Conservation (phyloP, 2,329 filamentous ascomycete species). For the Endoconidiophora laricicola region DNA sequence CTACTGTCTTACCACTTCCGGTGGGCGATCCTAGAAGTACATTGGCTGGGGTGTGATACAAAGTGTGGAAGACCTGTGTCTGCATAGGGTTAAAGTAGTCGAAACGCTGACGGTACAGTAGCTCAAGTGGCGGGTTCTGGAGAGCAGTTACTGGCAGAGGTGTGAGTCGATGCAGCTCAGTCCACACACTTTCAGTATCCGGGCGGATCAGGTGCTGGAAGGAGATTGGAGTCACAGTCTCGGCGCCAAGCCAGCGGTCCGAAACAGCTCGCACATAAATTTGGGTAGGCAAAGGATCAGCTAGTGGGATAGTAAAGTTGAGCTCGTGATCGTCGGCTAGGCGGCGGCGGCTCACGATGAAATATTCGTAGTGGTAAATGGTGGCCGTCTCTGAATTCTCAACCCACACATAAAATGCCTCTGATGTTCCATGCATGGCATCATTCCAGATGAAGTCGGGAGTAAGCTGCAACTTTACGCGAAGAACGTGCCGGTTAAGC, state of each 20-base stretch:
- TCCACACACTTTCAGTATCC: conserved; percentile 95
- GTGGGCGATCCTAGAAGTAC: conserved; percentile 91
- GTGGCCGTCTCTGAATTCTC: conserved; percentile 96
- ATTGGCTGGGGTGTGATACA: conserved; percentile 85
- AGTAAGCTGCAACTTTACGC: conserved; percentile 72
- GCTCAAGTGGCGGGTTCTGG: conserved; percentile 73
- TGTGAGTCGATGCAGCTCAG: conserved; percentile 80
- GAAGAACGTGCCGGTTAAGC: conserved; percentile 80
- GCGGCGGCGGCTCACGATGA: conserved; percentile 80
- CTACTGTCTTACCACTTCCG: conserved; percentile 93
- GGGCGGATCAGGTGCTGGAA: conserved; percentile 96
- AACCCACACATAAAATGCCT: conserved; percentile 98
- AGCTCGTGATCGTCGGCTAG: conserved; percentile 92
- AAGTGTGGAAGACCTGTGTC: conserved; percentile 91
- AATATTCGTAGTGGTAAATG: conserved; percentile 95
- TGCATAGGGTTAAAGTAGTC: conserved; percentile 99
- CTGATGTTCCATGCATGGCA: conserved; percentile 77
- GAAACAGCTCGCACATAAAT: conserved; percentile 93
- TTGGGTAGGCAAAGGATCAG: conserved; percentile 83
- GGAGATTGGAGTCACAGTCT: conserved; percentile 86
- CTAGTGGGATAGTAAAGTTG: conserved; percentile 90
- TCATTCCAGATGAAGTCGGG: conserved; percentile 95
- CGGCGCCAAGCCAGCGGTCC: conserved; percentile 89
- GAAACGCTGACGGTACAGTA: conserved; percentile 76
- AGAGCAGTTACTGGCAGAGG: conserved; percentile 74